Conservation (phyloP, 2,329 filamentous ascomycete genomes). For the Orbilia javanica region DNA sequence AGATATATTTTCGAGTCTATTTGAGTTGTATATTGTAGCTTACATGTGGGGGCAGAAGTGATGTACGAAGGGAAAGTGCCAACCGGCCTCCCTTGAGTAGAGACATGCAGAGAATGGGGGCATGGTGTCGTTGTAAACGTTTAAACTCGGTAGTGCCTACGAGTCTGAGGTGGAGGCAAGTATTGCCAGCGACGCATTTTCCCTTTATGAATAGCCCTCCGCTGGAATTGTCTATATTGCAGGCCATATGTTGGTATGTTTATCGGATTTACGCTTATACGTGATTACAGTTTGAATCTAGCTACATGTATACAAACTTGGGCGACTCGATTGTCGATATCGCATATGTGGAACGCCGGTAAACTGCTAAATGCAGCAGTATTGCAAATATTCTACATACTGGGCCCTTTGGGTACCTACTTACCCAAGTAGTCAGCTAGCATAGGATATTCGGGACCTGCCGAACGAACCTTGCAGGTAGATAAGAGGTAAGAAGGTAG, state of each 20-base stretch:
- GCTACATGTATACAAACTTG: no score
- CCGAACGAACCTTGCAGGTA: not conserved
- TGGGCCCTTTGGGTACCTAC: no score
- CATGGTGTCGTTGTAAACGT: slow-evolving; percentile 8
- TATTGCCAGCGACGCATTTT: not conserved
- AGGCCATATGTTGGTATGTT: no score
- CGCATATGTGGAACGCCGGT: no score
- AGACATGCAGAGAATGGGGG: not conserved
- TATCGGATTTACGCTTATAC: no score
- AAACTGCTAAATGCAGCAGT: not conserved
- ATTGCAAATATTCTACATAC: no score
- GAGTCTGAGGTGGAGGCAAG: not conserved
- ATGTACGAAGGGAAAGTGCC: not conserved
- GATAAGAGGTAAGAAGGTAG: not conserved
- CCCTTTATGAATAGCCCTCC: not conserved
- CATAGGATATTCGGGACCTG: not conserved
- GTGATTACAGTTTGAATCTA: no score
- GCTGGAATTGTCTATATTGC: no score
- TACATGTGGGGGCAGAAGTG: no score
- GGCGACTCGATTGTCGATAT: no score
- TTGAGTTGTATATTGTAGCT: not conserved
- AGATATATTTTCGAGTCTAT: not conserved
- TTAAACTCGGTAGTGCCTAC: no score
- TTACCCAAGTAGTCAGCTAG: no score
- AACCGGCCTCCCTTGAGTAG: not conserved